Conservation (phyloP, 345 rosid species). For the Sonneratia alba region DNA sequence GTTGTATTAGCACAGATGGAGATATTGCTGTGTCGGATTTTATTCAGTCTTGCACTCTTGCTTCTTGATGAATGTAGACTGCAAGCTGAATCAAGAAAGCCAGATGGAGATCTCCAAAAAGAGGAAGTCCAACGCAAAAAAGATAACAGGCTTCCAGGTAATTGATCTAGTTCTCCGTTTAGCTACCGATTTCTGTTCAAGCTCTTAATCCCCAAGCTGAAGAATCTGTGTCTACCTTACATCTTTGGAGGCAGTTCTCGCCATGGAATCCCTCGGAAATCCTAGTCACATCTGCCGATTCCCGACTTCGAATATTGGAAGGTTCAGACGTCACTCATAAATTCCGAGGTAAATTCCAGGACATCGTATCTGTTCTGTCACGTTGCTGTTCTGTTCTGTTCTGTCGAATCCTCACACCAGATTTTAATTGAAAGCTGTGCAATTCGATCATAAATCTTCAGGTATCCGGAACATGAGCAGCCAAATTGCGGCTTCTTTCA, state of each 20-base stretch:
- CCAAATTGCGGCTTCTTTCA: slow-evolving; percentile 82
- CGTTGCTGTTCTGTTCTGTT: neutral
- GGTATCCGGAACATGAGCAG: slow-evolving; percentile 75
- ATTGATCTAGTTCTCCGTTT: neutral
- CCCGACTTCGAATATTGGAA: slow-evolving; percentile 62
- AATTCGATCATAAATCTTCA: slow-evolving; percentile 10
- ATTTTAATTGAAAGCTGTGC: neutral
- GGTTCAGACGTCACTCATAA: slow-evolving; percentile 55
- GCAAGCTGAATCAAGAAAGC: slow-evolving; percentile 45
- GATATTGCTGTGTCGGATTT: too few relatives aligned
- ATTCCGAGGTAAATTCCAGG: slow-evolving; percentile 46
- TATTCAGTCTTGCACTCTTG: neutral
- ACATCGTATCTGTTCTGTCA: neutral
- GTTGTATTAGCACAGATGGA: too few relatives aligned
- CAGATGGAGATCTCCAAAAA: slow-evolving; percentile 45
- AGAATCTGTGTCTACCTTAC: slow-evolving; percentile 4
- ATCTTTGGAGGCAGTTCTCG: slow-evolving; percentile 41
- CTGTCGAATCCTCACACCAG: neutral
- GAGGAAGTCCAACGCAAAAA: slow-evolving; percentile 51
- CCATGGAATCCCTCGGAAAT: slow-evolving; percentile 72
- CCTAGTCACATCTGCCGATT: slow-evolving; percentile 83
- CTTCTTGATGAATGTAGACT: slow-evolving; percentile 31
- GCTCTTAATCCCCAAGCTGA: neutral
- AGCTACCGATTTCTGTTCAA: neutral
- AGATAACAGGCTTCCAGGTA: slow-evolving; percentile 95